Percentiles rank a stretch among this genome's conserved stretches.
These are phyloP conservation scores for Echeveria elegans DNA, from an alignment of 164 flowering plant genomes.

Conservation along the genomic window DNA sequence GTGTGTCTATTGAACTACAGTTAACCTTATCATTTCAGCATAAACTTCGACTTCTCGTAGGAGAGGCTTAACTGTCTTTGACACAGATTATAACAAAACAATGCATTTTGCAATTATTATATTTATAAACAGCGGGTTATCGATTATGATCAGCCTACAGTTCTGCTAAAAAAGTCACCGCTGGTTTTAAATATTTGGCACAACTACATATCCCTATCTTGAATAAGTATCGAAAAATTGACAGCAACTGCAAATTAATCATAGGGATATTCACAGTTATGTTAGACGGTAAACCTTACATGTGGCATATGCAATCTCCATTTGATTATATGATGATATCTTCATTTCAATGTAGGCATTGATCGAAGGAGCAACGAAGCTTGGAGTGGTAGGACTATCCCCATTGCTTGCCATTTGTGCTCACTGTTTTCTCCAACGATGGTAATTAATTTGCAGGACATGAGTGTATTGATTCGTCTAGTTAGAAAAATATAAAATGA, in stretches of 20 bases:
- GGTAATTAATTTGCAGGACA: neutral
- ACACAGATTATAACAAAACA: no score
- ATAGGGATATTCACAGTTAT: neutral
- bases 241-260: neutral
- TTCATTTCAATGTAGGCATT: no score
- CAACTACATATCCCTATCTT: neutral
- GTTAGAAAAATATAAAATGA: constrained; percentile 1
- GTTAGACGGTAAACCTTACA: no score
- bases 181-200: neutral
- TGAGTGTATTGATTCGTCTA: neutral
- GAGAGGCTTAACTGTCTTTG: neutral
- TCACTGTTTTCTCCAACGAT: neutral
- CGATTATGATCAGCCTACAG: no score
- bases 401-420: constrained; percentile 6
- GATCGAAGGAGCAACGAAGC: constrained; percentile 1
- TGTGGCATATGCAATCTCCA: neutral
- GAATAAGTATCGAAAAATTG: neutral
- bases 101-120: neutral
- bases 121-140: no score
- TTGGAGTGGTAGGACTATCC: neutral
- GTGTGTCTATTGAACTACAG: no score
- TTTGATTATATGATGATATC: no score
- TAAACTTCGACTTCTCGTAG: neutral
- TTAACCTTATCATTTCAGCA: neutral
- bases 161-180: neutral